Percentiles rank a stretch among this genome's conserved stretches.
phyloP scores from a whole-genome alignment of 495 filamentous ascomycete species.

The Xylaria telfairii region DNA sequence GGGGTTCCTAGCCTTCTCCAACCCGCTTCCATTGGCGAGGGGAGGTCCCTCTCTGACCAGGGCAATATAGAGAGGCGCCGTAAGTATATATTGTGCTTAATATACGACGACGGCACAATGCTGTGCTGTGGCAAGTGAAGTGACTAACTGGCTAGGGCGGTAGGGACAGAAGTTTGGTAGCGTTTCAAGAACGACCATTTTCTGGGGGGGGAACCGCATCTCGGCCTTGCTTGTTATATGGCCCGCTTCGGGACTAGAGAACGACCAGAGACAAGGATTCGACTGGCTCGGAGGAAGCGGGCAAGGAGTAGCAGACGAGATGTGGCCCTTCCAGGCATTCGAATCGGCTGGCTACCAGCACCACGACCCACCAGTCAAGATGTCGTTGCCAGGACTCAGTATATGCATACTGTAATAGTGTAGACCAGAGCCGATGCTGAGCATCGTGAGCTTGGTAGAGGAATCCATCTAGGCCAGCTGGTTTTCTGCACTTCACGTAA shows the following conservation, averaged over 20 bases:
- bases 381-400: slow-evolving; percentile 11
- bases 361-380: slow-evolving; percentile 25
- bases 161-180: slow-evolving; percentile 34
- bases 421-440: not conserved
- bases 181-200: slow-evolving; percentile 32
- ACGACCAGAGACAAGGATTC: slow-evolving; percentile 32
- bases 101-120: slow-evolving; percentile 40
- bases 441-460: not conserved
- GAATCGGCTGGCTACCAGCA: slow-evolving; percentile 8
- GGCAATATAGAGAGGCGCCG: slow-evolving; percentile 40
- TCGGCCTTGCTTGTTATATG: slow-evolving; percentile 39
- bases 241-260: slow-evolving; percentile 37
- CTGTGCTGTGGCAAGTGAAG: slow-evolving; percentile 24
- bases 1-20: slow-evolving; percentile 39
- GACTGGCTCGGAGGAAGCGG: slow-evolving; percentile 28
- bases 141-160: slow-evolving; percentile 22
- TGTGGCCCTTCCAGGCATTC: slow-evolving; percentile 33
- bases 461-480: not conserved
- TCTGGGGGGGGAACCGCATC: slow-evolving; percentile 21
- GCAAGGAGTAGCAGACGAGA: slow-evolving; percentile 28
- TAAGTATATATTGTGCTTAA: slow-evolving; percentile 40
- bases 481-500: not conserved
- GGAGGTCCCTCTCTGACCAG: slow-evolving; percentile 32
- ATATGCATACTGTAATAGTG: slow-evolving; percentile 9
- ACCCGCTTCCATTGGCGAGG: slow-evolving; percentile 40